Base-by-base conservation (phyloP, 179 eudicot genomes). In the Amaranthus tricolor region DNA sequence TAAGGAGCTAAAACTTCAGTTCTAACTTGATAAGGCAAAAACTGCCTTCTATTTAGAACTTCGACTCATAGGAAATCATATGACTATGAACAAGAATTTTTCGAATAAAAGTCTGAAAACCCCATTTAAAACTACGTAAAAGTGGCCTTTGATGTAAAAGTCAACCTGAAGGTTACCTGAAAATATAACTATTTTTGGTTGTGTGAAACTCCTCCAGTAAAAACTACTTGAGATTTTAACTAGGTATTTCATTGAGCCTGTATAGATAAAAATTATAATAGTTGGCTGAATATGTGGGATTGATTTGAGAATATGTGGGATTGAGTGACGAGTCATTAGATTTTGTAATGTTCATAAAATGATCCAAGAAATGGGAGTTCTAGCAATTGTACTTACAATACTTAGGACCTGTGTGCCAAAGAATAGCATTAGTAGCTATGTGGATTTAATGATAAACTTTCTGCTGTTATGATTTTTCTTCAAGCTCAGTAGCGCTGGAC, bases 361-460 rank as follows among this genome's bases (percentile, higher is more conserved):
- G 21, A 11, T 67, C 60, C 43, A 62, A n/a, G 31, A 49, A 56
- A 50, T 67, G 66, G 47, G 6, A 59, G 66, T 68, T 24, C 40
- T 14, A 9, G 58, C 20, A 57, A 60, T 51, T 68, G 15, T 59
- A 6, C 54, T 12, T 44, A 20, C 15, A 56, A 15, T 13, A 6
- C 44, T 62, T n/a, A 51, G 61, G 54, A 24, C 68, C 53, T 40
- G 45, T 44, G 49, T 53, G 21, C 49, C 61, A 1, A 64, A 68
- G 51, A 68, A 10, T 68, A 43, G 50, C 51, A 65, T 14, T 69
- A 60, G 61, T 59, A 75, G 51, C 61, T 73, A 50, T 45, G 62
- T 58, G 58, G 68, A 59, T 60, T 76, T 48, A 17, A 16, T 15
- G 16, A 50, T 58, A 62, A 45, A 16, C 16, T 60, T 58, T 70